Base-by-base conservation (phyloP, 495 filamentous ascomycete species). In the Haplographium delicatum region DNA sequence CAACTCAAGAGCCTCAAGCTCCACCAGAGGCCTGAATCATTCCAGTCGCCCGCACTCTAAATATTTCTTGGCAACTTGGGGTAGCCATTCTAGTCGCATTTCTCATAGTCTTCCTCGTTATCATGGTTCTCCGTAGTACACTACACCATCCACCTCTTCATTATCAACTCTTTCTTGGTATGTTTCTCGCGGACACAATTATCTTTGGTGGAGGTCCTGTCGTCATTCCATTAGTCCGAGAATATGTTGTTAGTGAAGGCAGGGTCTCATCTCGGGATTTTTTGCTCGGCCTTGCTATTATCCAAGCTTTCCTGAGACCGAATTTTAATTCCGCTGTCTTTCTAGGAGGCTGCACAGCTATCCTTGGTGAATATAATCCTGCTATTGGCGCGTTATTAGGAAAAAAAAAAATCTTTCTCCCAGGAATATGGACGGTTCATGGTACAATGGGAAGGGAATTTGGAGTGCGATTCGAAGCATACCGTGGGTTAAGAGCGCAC, bases 281-380 rank as follows among this genome's bases (percentile, higher is more conserved):
- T 62, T 73, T 91, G 24, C 78, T 94, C 53, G 88, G 88, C 16
- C 78, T 94, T 0, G 88, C 88, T 9, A 71, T 91, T 50, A 88
- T 88, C 51, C 88, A 94, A 64, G 80, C 86, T 2, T 89, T 91
- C 58, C 88, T 87, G 0, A 88, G 88, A 0, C 88, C 88, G 0
- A 91, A 94, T 63, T 91, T 91, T 77, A 94, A 91, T 63, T 90
- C 91, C 58, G 86, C 83, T 3, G 85, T 91, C 11, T 91, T 83
- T 57, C 73, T 91, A 10, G 86, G 88, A 20, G 66, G 75, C 4
- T 68, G 91, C 33, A 68, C 72, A 0, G 76, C 85, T 0, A 59
- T 70, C 11, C 62, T 63, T 5, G 63, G 71, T 1, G 28, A 22
- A 8, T 62, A 59, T 23, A 69, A 68, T 2, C 63, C 77, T 3